phyloP scores from a whole-genome alignment of 129 eudicot genomes.

The Mikania micrantha region DNA sequence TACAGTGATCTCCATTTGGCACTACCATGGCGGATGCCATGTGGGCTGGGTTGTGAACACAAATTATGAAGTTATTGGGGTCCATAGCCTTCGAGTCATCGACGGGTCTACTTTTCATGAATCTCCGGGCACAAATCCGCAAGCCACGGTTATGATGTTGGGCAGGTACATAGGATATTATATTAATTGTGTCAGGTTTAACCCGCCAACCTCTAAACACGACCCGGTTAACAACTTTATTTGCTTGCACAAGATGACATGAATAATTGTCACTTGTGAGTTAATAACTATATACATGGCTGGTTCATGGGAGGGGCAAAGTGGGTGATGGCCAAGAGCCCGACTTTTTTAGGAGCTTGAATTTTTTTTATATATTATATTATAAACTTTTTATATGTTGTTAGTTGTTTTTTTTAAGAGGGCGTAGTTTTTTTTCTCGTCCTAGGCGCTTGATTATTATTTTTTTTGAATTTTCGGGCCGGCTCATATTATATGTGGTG shows the following conservation, averaged over 20 bases:
- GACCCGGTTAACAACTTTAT: background rate
- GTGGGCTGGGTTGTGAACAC: slow-evolving; percentile 73
- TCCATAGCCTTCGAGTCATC: slow-evolving; percentile 67
- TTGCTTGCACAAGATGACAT: too few species aligned
- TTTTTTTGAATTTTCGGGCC: too few species aligned
- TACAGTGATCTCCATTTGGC: slow-evolving; percentile 96
- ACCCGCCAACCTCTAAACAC: background rate
- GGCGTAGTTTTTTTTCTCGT: too few species aligned
- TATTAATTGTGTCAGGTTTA: background rate
- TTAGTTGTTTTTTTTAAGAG: too few species aligned
- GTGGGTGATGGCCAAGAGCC: too few species aligned
- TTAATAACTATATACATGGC: too few species aligned
- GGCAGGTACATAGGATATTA: slow-evolving; percentile 52
- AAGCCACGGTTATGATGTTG: slow-evolving; percentile 94
- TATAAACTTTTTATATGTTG: too few species aligned
- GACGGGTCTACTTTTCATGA: slow-evolving; percentile 77
- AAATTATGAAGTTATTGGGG: slow-evolving; percentile 62
- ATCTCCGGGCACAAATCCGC: slow-evolving; percentile 97
- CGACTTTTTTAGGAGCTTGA: too few species aligned
- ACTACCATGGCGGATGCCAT: slow-evolving; percentile 96
- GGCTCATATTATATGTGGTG: background rate
- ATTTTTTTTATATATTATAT: too few species aligned
- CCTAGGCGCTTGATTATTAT: too few species aligned
- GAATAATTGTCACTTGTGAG: too few species aligned
- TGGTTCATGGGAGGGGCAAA: too few species aligned